Conservation (phyloP, 139 green algal species). For the Dunaliella primolecta region DNA sequence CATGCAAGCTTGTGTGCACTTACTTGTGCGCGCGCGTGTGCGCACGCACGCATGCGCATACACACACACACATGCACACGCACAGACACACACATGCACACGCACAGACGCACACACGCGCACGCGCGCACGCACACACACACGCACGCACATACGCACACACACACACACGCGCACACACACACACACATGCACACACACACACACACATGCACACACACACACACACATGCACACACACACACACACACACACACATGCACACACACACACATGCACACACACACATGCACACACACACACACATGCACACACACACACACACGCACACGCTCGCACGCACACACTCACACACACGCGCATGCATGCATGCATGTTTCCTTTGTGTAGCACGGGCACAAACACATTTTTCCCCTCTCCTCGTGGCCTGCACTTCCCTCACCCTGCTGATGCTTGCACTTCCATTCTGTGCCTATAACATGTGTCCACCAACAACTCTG, state of each 20-base stretch:
- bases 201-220: neutral
- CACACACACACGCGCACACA: neutral
- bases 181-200: neutral
- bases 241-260: neutral
- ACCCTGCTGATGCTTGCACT: no score
- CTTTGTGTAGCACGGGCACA: neutral
- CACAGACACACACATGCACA: neutral
- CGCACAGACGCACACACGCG: neutral
- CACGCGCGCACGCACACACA: neutral
- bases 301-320: neutral
- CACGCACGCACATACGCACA: neutral
- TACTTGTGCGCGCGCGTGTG: neutral
- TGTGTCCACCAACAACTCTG: no score
- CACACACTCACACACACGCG: neutral
- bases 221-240: neutral
- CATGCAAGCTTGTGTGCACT: neutral
- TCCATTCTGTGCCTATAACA: no score
- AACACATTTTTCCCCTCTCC: no score
- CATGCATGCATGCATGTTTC: neutral
- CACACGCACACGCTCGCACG: neutral
- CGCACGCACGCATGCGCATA: neutral
- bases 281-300: neutral
- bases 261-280: neutral
- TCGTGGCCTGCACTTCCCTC: no score
- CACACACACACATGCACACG: neutral